Evolutionary conservation across 345 rosid genomes (phyloP), one percentile per base, ranked within the genome.

Genomic region (Corchorus capsularis): DNA sequence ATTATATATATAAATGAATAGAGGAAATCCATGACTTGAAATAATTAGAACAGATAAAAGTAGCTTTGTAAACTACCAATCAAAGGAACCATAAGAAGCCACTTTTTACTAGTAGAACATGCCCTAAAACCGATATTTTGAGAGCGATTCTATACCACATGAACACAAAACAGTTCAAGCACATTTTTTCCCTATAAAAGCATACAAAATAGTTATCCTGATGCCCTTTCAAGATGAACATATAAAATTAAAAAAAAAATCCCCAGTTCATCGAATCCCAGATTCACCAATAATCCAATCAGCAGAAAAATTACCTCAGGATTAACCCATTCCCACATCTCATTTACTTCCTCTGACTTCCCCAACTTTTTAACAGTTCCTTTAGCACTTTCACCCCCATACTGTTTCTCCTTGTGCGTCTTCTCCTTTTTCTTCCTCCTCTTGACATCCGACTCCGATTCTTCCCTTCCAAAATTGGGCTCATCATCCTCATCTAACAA

Each of bases 321-420:
- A 84, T 95, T 92, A 63, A 75, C 72, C 78, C 94, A 91, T 37
- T 92, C 86, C 99, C 99, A 96, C 98, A 96, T 92, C 92, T 93
- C 99, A 72, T 91, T 87, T 32, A 96, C 90, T 79, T 92, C 97
- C 6, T 80, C 85, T 1, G 84, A 79, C 74, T 77, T 78, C 64
- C 85, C 88, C 0, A 83, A 66, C 71, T 83, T 87, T 11, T 80
- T 74, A 69, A 78, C 82, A 74, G 78, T 76, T 64, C 55, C 86
- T 71, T 88, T 84, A 73, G 86, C 89, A 20, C 68, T 77, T 63
- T 76, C 78, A 34, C 81, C 86, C 13, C 75, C 76, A 47, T 60
- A 81, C 78, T 72, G 68, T 78, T 80, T 91, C 74, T 86, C 86
- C 79, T 72, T 85, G 27, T 78, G 74, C 84, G 79, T 89, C 80